These are phyloP conservation scores for Pseudopithomyces chartarum DNA, from an alignment of 2,329 filamentous ascomycete species.

Conservation along the genomic window DNA sequence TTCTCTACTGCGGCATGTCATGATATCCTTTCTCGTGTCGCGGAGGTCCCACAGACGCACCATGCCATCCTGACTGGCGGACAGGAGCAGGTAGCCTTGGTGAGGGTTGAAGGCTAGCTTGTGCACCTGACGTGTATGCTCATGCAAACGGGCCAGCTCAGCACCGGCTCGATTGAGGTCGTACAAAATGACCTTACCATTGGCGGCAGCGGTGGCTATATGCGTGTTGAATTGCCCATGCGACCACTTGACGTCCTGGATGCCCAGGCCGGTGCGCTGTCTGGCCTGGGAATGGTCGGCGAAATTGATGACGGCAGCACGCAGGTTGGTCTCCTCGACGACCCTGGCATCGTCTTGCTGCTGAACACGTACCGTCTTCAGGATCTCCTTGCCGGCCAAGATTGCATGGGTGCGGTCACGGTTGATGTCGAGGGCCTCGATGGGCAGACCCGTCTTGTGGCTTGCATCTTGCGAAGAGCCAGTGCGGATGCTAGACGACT, in stretches of 20 bases:
- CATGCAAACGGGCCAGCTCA: slow-evolving; percentile 66
- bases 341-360: slow-evolving; percentile 57
- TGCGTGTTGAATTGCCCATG: slow-evolving; percentile 64
- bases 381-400: slow-evolving; percentile 67
- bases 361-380: slow-evolving; percentile 65
- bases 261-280: slow-evolving; percentile 64
- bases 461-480: slow-evolving; percentile 60
- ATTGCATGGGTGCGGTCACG: slow-evolving; percentile 66
- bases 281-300: slow-evolving; percentile 56
- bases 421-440: slow-evolving; percentile 67
- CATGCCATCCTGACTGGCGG: slow-evolving; percentile 68
- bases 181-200: slow-evolving; percentile 69
- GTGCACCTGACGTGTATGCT: slow-evolving; percentile 69
- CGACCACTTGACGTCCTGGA: slow-evolving; percentile 71
- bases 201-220: slow-evolving; percentile 67
- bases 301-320: slow-evolving; percentile 63
- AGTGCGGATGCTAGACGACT: slow-evolving; percentile 45
- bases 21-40: slow-evolving; percentile 56
- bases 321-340: slow-evolving; percentile 67
- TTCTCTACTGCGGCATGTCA: slow-evolving; percentile 59
- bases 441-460: slow-evolving; percentile 68
- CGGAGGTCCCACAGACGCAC: slow-evolving; percentile 69
- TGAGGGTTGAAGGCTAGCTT: slow-evolving; percentile 69
- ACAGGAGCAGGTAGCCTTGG: slow-evolving; percentile 63
- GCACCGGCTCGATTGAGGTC: slow-evolving; percentile 65